Base-by-base conservation (phyloP, 2,329 filamentous ascomycete species). In the Pseudogymnoascus sp. region DNA sequence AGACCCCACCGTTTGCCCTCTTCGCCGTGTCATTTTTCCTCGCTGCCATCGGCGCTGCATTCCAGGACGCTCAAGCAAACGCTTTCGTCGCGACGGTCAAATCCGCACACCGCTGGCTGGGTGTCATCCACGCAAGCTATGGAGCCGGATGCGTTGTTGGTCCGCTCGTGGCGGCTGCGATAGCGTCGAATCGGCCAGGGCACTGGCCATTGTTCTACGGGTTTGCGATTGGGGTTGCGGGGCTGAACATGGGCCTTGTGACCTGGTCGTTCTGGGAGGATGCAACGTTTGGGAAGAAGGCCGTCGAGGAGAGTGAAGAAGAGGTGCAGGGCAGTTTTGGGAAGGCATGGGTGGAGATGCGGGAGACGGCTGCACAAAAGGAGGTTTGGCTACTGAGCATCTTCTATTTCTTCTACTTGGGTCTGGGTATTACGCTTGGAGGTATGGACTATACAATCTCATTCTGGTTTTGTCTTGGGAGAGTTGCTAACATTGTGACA, bases 401-500 rank as follows among this genome's bases (percentile, higher is more conserved):
- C 1, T 87, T 85, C 70, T 88, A 83, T 73, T 87, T 87, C 73
- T 86, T 87, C 70, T 81, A 82, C 60, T 74, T 88, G 0, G 85
- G 85, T 0, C 80, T 78, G 0, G 70, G 69, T 1, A 78, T 85
- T 2, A 87, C 84, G 0, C 80, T 83, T 12, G 64, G 64, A 9
- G 77, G 77, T 71, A 67, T 33, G 69, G 62, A 8, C 17, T 29
- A 31, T 31, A 31, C 3, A 13, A 5, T 31, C 25, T 10, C 44
- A 31, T 2, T 29, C 0, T 51, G n/a, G 13, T 6, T 31, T 51
- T 15, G 4, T 17, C 17, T 1, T 17, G 12, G 27, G 27, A 51
- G n/a, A 10, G 8, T 31, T 31, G 27, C 44, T 51, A 51, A 51
- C 27, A 17, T 51, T 51, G 9, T 17, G 12, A 6, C 6, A 75